Percentiles rank a stretch among this genome's conserved stretches.
Evolutionary conservation across 306 rosid species (phyloP).

Genomic region (Hippophae gyantsensis): DNA sequence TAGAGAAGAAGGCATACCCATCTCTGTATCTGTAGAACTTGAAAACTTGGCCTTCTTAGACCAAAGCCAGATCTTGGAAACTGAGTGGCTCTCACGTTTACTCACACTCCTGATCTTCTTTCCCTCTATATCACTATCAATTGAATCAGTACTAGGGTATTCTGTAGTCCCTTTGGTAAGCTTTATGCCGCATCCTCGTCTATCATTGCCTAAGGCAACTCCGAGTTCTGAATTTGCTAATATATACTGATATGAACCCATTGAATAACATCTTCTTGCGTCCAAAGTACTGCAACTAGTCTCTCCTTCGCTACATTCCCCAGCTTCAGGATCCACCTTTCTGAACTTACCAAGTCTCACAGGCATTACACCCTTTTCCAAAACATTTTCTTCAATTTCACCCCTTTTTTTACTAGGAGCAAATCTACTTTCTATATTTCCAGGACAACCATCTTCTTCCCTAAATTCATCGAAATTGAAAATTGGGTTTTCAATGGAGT

Average conservation of each 20-base stretch:
- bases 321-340: slow-evolving; percentile 38
- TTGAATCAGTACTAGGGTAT: slow-evolving; percentile 26
- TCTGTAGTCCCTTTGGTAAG: slow-evolving; percentile 27
- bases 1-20: slow-evolving; percentile 50
- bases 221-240: slow-evolving; percentile 60
- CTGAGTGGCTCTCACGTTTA: slow-evolving; percentile 81
- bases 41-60: slow-evolving; percentile 61
- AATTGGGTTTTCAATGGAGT: slow-evolving; percentile 63
- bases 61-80: slow-evolving; percentile 91
- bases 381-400: slow-evolving; percentile 60
- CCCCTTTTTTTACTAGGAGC: slow-evolving; percentile 38
- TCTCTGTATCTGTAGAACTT: slow-evolving; percentile 44
- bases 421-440: slow-evolving; percentile 42
- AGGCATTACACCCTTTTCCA: slow-evolving; percentile 59
- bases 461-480: slow-evolving; percentile 67
- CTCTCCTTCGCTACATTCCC: slow-evolving; percentile 57
- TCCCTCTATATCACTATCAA: slow-evolving; percentile 57
- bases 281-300: slow-evolving; percentile 88
- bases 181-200: slow-evolving; percentile 19
- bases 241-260: slow-evolving; percentile 95
- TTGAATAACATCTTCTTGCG: slow-evolving; percentile 90
- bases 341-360: slow-evolving; percentile 87
- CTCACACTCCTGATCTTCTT: slow-evolving; percentile 61
- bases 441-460: slow-evolving; percentile 58
- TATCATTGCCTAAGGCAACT: slow-evolving; percentile 47